Evolutionary conservation across 148 eudicot genomes (phyloP), one percentile per base, ranked within the genome.

Genomic region (Silene conica): DNA sequence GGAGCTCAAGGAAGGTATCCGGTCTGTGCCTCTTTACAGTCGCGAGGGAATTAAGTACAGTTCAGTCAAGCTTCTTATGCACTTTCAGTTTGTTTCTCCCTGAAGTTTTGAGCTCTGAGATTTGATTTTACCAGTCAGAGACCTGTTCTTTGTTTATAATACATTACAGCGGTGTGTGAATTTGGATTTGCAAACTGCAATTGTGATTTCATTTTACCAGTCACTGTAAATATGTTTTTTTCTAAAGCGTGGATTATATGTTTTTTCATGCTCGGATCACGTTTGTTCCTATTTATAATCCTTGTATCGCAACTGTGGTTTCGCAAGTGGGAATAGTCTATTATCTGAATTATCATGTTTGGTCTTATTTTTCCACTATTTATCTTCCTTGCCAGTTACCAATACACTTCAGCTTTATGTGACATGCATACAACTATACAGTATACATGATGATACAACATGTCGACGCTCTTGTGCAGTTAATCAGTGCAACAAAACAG

Each of bases 1-100:
- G 83, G 83, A 81, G 61, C 69, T 81, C 23, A 73, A 58, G 60
- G 74, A 81, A 73, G 83, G 83, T 69, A 77, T 77, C 11, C 77
- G 80, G 9, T 76, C 77, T 62, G 77, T 81, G 14, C 83, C 83
- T 13, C 74, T 81, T 20, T 73, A 52, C 71, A 73, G 61, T 22
- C 74, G 77, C 26, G 80, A 81, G 50, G 83, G 80, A 55, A 38
- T 68, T 26, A 73, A 73, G 72, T 81, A 81, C 67, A 21, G 25
- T 59, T 73, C 83, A 7, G 80, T 77, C 52, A 81, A 76, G 71
- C 83, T 81, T 26, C 80, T 81, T 43, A 63, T 81, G 74, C 74
- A 50, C 45, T 77, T 81, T 43, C 19, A 72, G 38, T 73, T 81
- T n/a, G 55, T 73, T 69, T 80, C 52, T 67, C 25, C 54, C 23